Evolutionary conservation across 768 basidiomycete genomes (phyloP), one percentile per base, ranked within the genome.

Genomic region (Leccinum uliginosum): DNA sequence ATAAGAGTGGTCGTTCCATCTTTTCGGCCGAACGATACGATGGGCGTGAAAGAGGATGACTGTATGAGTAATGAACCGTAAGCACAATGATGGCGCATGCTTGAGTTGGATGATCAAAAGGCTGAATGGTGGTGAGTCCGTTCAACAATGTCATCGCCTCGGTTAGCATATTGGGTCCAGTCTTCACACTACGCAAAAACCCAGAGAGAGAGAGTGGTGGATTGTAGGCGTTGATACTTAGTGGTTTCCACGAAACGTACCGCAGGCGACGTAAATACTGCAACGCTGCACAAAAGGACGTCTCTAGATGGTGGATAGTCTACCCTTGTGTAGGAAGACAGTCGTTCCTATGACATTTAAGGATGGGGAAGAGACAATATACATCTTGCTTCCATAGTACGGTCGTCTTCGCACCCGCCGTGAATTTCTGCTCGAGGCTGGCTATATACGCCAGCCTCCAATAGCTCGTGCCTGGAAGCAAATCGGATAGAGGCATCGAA

Each of bases 391-490:
- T 26, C 74, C 75, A 0, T 17, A 45, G 76, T 75, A 10, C 47
- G 32, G 60, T 76, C 70, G 56, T 75, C 75, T 50, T 73, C 69
- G 30, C 76, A 76, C 6, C 74, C 71, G 17, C 65, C 68, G 32
- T 74, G 73, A 24, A 76, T 53, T 7, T 74, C 34, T 35, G 34
- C 34, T 9, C 17, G 35, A n/a, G 35, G 17, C 17, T 73, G 34
- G 75, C 57, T n/a, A n/a, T 76, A 74, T 3, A 74, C 70, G 0
- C 71, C 70, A 29, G 67, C 58, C 26, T 46, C 47, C 15, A 58
- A 59, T 15, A 71, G 58, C 0, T 54, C 65, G 0, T 19, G 43
- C 21, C 74, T 69, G 59, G 3, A 12, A 50, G 12, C n/a, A n/a
- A n/a, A n/a, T 8, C 9, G 10, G 23, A n/a, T 29, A 32, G 30